Percentiles rank a stretch among this genome's conserved stretches.
Conservation (phyloP, 306 rosid genomes). For the Canavalia ensiformis region DNA sequence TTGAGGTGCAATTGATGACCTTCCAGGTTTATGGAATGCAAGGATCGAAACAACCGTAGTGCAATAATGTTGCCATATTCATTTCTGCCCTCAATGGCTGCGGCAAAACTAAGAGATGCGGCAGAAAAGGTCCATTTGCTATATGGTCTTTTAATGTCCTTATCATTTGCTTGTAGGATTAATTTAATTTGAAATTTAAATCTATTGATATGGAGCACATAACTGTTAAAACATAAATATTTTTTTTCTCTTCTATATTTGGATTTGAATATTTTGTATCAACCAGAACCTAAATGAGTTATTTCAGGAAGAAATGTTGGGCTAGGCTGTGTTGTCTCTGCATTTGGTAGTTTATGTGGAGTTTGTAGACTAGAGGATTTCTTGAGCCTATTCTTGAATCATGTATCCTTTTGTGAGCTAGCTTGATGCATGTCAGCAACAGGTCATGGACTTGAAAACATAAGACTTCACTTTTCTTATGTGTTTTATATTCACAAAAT, state of each 20-base stretch:
- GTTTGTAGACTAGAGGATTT: slow-evolving; percentile 25
- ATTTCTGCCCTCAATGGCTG: slow-evolving; percentile 86
- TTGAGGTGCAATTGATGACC: slow-evolving; percentile 43
- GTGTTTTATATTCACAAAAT: not conserved
- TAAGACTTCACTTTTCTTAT: not conserved
- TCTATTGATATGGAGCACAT: not conserved
- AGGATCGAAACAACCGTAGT: slow-evolving; percentile 88
- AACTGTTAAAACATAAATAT: slow-evolving; percentile 13
- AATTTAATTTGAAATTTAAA: slow-evolving; percentile 10
- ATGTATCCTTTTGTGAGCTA: slow-evolving; percentile 18
- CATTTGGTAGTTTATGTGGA: slow-evolving; percentile 32
- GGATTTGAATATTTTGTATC: slow-evolving; percentile 26
- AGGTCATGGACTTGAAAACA: not conserved
- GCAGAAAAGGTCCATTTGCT: slow-evolving; percentile 76
- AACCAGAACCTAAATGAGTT: slow-evolving; percentile 27
- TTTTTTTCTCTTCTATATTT: slow-evolving; percentile 1
- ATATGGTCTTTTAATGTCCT: slow-evolving; percentile 29
- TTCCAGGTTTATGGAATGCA: slow-evolving; percentile 98
- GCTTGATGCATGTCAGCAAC: slow-evolving; percentile 2
- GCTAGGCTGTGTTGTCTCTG: slow-evolving; percentile 10
- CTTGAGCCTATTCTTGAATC: slow-evolving; percentile 22
- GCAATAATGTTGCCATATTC: slow-evolving; percentile 77
- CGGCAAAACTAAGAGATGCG: slow-evolving; percentile 71
- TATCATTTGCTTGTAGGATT: not conserved
- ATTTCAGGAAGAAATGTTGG: slow-evolving; percentile 9